Conservation (phyloP, 2,329 filamentous ascomycete genomes). For the Pyricularia sp. region DNA sequence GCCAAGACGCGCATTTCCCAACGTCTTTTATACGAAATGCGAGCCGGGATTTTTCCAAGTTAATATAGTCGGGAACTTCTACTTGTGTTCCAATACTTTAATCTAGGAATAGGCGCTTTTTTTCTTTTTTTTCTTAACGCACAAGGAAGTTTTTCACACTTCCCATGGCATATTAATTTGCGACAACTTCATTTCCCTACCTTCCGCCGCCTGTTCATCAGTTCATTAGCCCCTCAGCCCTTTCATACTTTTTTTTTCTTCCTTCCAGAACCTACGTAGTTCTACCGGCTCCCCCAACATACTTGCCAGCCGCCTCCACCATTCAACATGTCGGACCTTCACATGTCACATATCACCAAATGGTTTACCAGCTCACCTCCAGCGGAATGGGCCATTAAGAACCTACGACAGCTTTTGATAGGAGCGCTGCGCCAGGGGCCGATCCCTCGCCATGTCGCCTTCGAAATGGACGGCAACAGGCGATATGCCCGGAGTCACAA, state of each 20-base stretch:
- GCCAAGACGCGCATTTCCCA: not conserved
- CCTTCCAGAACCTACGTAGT: not conserved
- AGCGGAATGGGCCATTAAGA: slow-evolving; percentile 73
- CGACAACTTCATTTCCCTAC: not conserved
- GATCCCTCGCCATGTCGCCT: slow-evolving; percentile 91
- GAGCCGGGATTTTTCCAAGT: not conserved
- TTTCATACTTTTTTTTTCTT: not conserved
- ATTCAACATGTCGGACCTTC: slow-evolving; percentile 38
- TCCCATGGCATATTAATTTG: not conserved
- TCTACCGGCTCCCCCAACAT: not conserved
- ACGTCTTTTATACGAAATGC: not conserved
- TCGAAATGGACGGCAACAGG: slow-evolving; percentile 97
- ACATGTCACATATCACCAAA: slow-evolving; percentile 33
- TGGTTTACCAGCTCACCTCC: slow-evolving; percentile 85
- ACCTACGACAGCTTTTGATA: slow-evolving; percentile 73
- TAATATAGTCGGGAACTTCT: not conserved
- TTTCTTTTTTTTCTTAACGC: not conserved
- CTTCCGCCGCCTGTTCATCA: not conserved
- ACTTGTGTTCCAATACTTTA: not conserved
- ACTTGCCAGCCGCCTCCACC: not conserved
- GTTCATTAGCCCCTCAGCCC: not conserved
- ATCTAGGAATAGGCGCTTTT: not conserved
- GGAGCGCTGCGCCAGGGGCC: slow-evolving; percentile 81
- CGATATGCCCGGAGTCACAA: slow-evolving; percentile 81
- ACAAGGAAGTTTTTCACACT: not conserved